Evolutionary conservation across 805 yeast species (phyloP), one percentile per base, ranked within the genome.

Genomic region (Metschnikowia borealis): DNA sequence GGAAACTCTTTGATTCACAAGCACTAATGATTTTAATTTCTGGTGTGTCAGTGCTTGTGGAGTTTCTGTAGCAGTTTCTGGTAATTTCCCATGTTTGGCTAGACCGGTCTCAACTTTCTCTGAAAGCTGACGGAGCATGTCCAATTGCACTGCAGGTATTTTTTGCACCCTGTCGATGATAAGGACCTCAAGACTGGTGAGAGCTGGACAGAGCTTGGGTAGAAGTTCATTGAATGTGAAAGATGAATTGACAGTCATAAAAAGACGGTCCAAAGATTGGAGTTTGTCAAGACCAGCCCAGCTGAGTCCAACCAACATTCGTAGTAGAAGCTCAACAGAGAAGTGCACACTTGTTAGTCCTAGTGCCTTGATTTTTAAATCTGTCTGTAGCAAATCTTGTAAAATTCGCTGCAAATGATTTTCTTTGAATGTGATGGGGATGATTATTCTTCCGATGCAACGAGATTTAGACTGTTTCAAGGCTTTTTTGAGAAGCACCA

Each of bases 241-340:
- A 4, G 65, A 56, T 7, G 71, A 59, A 38, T 65, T 62, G 3
- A 66, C 45, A 2, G 68, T 70, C 20, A 71, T n/a, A 3, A 35
- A 3, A 17, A 44, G 34, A 15, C 39, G 31, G 11, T 44, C 32
- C 35, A 44, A 36, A 17, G 14, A 11, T n/a, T 15, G 32, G 15
- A 44, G 1, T 50, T 44, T 6, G 49, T 46, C 47, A 69, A 61
- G 34, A 60, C 62, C 39, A 53, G 55, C 32, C 71, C 74, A 70
- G 15, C 53, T 58, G 36, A 43, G 46, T 47, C 65, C 66, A 31
- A 61, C 60, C 21, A 72, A 50, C 43, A 51, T 59, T 15, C 56
- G 52, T 14, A 66, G 35, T 6, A 73, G 39, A 0, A 63, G 47
- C 45, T 67, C 67, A 46, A 67, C 52, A 33, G 57, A 62, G 41